Conservation (phyloP, 2,329 filamentous ascomycete genomes). For the Emergomyces orientalis region DNA sequence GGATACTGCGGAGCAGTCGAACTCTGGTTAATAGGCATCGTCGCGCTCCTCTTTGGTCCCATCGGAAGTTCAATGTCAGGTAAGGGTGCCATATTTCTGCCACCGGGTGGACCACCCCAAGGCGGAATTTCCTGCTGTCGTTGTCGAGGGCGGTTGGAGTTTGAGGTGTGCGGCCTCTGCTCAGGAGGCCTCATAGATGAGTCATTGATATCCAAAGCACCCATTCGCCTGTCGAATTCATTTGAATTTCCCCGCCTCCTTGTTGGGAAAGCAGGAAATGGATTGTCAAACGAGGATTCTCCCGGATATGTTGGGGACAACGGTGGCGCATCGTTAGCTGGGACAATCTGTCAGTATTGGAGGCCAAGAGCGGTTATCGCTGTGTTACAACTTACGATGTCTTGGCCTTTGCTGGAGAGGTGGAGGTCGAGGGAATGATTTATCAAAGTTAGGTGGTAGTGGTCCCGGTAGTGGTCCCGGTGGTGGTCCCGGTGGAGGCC, state of each 20-base stretch:
- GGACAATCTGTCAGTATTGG: conserved; percentile 11
- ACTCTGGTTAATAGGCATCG: conserved; percentile 25
- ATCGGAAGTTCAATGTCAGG: conserved; percentile 22
- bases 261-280: conserved; percentile 38
- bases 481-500: conserved; percentile 9
- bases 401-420: conserved; percentile 25
- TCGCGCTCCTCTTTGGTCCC: conserved; percentile 29
- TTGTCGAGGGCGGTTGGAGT: conserved; percentile 27
- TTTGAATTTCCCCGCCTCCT: conserved; percentile 28
- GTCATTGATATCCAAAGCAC: conserved; percentile 32
- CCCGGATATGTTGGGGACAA: conserved; percentile 27
- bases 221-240: conserved; percentile 32
- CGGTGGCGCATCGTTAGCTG: conserved; percentile 25
- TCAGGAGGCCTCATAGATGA: conserved; percentile 17
- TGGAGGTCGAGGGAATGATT: conserved; percentile 19
- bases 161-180: conserved; percentile 33
- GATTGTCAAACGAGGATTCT: conserved; percentile 39
- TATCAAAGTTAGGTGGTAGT: conserved; percentile 7
- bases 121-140: conserved; percentile 17
- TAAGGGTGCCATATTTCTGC: conserved; percentile 12
- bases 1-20: conserved; percentile 25
- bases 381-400: conserved; percentile 24
- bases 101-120: background rate
- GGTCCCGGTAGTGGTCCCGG: conserved; percentile 4
- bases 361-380: background rate